Evolutionary conservation across 805 yeast species (phyloP).

Genomic region (Wickerhamomyces hampshirensis): DNA sequence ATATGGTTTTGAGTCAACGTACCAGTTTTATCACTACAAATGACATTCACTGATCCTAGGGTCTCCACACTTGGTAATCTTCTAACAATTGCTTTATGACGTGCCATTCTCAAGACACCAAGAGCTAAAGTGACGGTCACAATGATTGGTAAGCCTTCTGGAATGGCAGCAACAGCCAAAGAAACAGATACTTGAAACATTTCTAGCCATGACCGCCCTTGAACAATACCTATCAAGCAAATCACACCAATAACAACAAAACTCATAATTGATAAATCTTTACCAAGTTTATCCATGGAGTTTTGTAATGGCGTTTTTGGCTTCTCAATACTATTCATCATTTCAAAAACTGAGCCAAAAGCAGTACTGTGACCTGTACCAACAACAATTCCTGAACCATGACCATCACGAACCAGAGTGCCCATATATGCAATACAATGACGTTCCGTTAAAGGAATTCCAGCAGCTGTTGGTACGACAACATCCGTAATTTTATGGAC

Average conservation of each 20-base stretch:
- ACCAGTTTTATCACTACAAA: slow-evolving; percentile 89
- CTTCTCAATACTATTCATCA: slow-evolving; percentile 93
- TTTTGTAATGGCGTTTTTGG: slow-evolving; percentile 97
- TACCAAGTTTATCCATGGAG: slow-evolving; percentile 94
- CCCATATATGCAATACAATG: slow-evolving; percentile 92
- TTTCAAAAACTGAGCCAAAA: slow-evolving; percentile 89
- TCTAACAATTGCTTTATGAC: slow-evolving; percentile 87
- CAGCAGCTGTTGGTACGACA: slow-evolving; percentile 29
- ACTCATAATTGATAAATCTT: slow-evolving; percentile 79
- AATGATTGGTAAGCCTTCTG: slow-evolving; percentile 97
- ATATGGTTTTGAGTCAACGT: slow-evolving; percentile 87
- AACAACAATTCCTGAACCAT: slow-evolving; percentile 88
- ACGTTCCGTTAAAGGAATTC: slow-evolving; percentile 63
- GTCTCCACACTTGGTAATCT: slow-evolving; percentile 95
- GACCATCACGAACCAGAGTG: slow-evolving; percentile 93
- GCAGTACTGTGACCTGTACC: slow-evolving; percentile 89
- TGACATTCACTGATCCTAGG: slow-evolving; percentile 88
- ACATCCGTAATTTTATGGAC: slow-evolving; percentile 59
- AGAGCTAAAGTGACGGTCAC: slow-evolving; percentile 96
- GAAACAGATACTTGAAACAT: slow-evolving; percentile 98
- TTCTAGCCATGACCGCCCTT: slow-evolving; percentile 93
- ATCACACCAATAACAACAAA: slow-evolving; percentile 88
- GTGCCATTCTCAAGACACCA: slow-evolving; percentile 96
- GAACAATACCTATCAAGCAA: slow-evolving; percentile 82
- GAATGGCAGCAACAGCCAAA: slow-evolving; percentile 97